Evolutionary conservation across 148 eudicot genomes (phyloP), one percentile per base, ranked within the genome.

Genomic region (Silene conica): DNA sequence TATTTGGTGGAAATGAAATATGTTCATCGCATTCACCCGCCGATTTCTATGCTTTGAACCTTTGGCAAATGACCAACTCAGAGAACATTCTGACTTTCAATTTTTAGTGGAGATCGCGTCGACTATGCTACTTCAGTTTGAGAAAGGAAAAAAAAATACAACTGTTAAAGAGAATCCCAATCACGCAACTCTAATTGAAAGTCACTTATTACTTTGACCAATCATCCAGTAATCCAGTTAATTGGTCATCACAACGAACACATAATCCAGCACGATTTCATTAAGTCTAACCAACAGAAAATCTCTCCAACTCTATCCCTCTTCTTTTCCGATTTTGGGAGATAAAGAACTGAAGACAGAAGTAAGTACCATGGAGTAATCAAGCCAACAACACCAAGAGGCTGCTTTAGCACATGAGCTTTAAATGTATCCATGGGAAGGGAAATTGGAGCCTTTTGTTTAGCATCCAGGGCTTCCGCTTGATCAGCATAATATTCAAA

Each of bases 331-430:
- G 28, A 13, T 12, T 13, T 26, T 25, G 28, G 28, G 59, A 23
- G 28, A 54, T 16, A 4, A n/a, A 28, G 73, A 28, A 4, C 25
- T 56, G 8, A 66, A 56, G 57, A 34, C n/a, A 18, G 55, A 10
- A 71, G 70, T 48, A 74, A 68, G 21, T 83, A 95, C 99, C 99
- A 95, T 70, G 99, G 99, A 76, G 99, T 92, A 79, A 95, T 95
- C 73, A 95, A 82, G 15, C 96, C 99, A 89, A 95, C 96, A 57
- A 95, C 94, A 41, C 99, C 99, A 70, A 95, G 77, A 26, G 99
- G 97, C 75, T 95, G 92, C 82, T 77, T 90, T 14, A 95, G 78
- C 67, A 92, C 92, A 77, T 95, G 93, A 79, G 83, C 77, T 78
- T 90, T 95, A 74, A 95, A 90, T 79, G 93, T 78, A 0, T 95